Percentiles rank a stretch among this genome's conserved stretches.
These are phyloP conservation scores for Cordyceps pruinosa DNA, from an alignment of 2,329 filamentous ascomycete genomes.

Conservation along the genomic window DNA sequence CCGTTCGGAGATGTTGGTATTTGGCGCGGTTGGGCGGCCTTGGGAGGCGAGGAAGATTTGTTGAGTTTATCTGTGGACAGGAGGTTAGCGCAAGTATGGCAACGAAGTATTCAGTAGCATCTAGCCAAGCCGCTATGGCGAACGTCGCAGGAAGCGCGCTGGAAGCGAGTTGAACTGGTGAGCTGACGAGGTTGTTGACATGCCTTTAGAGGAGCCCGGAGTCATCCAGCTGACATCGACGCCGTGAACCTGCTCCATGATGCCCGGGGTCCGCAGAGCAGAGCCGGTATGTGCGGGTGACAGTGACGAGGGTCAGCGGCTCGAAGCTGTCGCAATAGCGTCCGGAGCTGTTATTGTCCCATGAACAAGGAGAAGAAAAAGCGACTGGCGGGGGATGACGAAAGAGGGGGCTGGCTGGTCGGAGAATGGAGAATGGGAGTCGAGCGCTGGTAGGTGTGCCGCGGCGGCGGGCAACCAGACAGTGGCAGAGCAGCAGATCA, in stretches of 20 bases:
- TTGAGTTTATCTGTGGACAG: conserved; percentile 24
- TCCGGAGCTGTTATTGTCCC: conserved; percentile 1
- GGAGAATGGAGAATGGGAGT: not conserved
- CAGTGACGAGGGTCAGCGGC: not conserved
- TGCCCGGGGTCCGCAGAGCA: not conserved
- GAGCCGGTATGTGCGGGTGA: not conserved
- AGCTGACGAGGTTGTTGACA: conserved; percentile 24
- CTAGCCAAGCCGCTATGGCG: not conserved
- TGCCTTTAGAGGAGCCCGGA: conserved; percentile 77
- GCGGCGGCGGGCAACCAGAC: not conserved
- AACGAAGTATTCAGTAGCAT: not conserved
- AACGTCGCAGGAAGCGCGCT: not conserved
- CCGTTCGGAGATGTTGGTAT: conserved; percentile 23
- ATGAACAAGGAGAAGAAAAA: not conserved
- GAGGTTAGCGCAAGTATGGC: not conserved
- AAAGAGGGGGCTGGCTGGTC: not conserved
- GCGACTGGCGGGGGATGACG: conserved; percentile 1
- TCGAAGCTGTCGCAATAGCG: not conserved
- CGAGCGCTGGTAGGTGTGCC: not conserved
- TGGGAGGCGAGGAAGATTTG: conserved; percentile 24
- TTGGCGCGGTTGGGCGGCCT: conserved; percentile 26
- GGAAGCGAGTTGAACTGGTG: not conserved
- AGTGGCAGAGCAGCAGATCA: not conserved
- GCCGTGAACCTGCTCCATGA: conserved; percentile 74
- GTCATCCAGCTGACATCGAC: conserved; percentile 87